Percentiles rank a stretch among this genome's conserved stretches.
These are phyloP conservation scores for Nicotiana tabacum DNA, from an alignment of 257 asterid genomes.

Conservation along the genomic window DNA sequence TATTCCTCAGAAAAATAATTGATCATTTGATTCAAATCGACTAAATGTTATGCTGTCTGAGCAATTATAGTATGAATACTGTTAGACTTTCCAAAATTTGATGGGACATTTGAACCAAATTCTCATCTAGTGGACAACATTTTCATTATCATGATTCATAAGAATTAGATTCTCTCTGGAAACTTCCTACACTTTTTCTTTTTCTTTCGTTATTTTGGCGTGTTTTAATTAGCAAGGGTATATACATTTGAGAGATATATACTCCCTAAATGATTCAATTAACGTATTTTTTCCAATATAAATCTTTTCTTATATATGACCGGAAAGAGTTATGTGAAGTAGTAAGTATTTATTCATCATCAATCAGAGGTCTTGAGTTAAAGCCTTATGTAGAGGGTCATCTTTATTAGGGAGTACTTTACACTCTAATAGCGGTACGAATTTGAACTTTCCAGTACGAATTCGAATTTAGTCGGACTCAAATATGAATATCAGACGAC, in stretches of 20 bases:
- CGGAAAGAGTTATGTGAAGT: no score
- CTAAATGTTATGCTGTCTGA: neutral
- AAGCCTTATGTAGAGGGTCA: accelerated
- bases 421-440: no score
- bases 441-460: no score
- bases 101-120: slow-evolving; percentile 9
- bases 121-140: neutral
- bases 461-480: no score
- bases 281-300: no score
- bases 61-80: neutral
- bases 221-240: neutral
- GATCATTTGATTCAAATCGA: neutral
- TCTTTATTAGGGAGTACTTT: no score
- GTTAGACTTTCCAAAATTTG: neutral
- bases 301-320: no score
- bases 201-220: neutral
- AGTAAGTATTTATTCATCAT: no score
- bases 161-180: neutral
- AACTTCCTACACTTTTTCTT: neutral
- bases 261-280: neutral
- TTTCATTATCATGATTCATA: neutral
- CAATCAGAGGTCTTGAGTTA: accelerated
- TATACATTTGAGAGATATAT: no score
- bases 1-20: neutral
- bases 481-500: accelerated